These are phyloP conservation scores for Yamadazyma aaseri DNA, from an alignment of 1,139 yeast genomes.

Conservation along the genomic window DNA sequence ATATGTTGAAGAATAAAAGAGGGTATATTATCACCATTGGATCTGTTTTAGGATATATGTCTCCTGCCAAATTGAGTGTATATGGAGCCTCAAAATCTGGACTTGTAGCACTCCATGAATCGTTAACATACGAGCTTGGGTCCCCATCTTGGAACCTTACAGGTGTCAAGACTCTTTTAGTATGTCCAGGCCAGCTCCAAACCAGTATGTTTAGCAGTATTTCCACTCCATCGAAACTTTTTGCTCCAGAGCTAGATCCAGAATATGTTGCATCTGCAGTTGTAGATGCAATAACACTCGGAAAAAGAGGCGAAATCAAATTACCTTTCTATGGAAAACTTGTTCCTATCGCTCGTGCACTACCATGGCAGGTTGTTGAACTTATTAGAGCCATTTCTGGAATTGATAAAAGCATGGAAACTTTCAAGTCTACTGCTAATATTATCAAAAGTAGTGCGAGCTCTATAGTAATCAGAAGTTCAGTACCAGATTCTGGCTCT, in stretches of 20 bases:
- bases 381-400: conserved; percentile 56
- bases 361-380: conserved; percentile 72
- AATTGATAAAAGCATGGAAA: conserved; percentile 56
- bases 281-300: conserved; percentile 54
- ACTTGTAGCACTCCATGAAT: conserved; percentile 77
- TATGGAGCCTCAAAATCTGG: conserved; percentile 94
- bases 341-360: conserved; percentile 65
- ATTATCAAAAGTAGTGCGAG: conserved; percentile 7
- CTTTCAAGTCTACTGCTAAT: conserved; percentile 24
- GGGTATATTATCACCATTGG: conserved; percentile 83
- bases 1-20: conserved; percentile 57
- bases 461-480: background rate
- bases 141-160: conserved; percentile 44
- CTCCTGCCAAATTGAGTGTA: conserved; percentile 78
- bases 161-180: conserved; percentile 69
- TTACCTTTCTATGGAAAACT: conserved; percentile 75
- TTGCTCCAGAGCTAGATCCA: conserved; percentile 85
- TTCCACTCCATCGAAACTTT: conserved; percentile 61
- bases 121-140: conserved; percentile 69
- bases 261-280: conserved; percentile 58
- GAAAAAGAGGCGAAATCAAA: conserved; percentile 66
- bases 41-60: conserved; percentile 77
- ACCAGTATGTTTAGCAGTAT: conserved; percentile 74
- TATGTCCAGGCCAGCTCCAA: conserved; percentile 84
- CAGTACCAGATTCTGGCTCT: too few species aligned